phyloP scores from a whole-genome alignment of 441 rosid genomes.

The Syzygium syzygioides region DNA sequence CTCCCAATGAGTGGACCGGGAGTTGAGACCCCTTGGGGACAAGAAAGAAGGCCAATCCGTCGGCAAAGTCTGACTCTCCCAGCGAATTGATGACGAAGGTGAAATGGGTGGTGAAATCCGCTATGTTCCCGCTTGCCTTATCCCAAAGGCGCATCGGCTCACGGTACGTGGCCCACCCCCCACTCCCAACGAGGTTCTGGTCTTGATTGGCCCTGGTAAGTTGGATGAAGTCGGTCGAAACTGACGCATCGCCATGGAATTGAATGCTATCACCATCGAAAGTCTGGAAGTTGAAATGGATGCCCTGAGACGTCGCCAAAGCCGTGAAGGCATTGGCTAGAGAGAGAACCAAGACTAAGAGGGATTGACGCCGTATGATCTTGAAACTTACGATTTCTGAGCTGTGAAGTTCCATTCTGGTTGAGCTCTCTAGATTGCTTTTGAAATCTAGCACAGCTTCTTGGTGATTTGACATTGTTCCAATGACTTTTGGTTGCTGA shows the following conservation, averaged over 20 bases:
- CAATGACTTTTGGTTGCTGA: neutral
- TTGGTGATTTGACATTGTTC: too few relatives aligned
- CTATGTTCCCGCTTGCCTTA: neutral
- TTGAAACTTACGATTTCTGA: accelerated
- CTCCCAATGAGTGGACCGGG: accelerated
- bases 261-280: neutral
- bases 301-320: neutral
- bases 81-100: neutral
- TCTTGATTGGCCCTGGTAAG: accelerated
- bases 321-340: neutral
- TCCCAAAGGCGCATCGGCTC: neutral
- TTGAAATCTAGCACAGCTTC: neutral
- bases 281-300: neutral
- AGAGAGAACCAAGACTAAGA: neutral
- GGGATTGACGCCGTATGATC: neutral
- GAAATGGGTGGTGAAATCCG: too few relatives aligned
- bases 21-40: neutral
- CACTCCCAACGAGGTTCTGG: accelerated
- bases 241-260: too few relatives aligned
- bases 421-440: neutral
- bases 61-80: accelerated
- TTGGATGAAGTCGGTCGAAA: neutral
- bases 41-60: neutral
- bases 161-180: neutral
- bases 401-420: neutral